Conservation (phyloP, 2,329 filamentous ascomycete genomes). For the Pyrenochaeta sp. region DNA sequence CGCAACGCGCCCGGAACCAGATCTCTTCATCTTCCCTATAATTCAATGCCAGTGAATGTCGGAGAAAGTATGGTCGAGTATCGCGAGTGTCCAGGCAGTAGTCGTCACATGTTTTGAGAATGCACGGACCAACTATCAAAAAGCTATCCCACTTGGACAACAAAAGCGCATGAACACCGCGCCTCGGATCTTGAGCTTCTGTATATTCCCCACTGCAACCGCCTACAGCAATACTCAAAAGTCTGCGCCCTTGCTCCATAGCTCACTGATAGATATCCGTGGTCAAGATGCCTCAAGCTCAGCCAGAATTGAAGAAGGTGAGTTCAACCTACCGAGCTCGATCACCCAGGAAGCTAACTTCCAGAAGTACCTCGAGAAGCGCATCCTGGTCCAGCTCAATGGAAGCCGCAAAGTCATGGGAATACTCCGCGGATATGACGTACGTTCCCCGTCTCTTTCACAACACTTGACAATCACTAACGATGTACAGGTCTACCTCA, state of each 20-base stretch:
- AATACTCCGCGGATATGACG: constrained; percentile 93
- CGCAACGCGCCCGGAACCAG: constrained; percentile 70
- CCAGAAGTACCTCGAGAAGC: constrained; percentile 94
- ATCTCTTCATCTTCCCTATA: constrained; percentile 60
- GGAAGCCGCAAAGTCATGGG: constrained; percentile 97
- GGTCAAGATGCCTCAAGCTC: constrained; percentile 91
- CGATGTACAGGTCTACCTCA: constrained; percentile 82
- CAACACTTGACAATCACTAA: constrained; percentile 3
- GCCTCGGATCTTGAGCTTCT: constrained; percentile 7
- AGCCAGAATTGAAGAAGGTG: constrained; percentile 99
- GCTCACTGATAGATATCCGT: constrained; percentile 5
- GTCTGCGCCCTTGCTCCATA: background rate
- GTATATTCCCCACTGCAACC: constrained; percentile 8
- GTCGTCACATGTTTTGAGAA: constrained; percentile 23
- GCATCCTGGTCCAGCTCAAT: constrained; percentile 96
- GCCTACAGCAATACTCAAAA: background rate
- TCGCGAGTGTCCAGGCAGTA: constrained; percentile 6
- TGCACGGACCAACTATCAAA: constrained; percentile 26
- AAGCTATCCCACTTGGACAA: constrained; percentile 26
- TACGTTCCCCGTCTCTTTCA: constrained; percentile 57
- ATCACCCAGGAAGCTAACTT: constrained; percentile 27
- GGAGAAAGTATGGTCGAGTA: background rate
- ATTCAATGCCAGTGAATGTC: background rate
- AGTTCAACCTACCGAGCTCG: constrained; percentile 12
- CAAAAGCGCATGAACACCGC: constrained; percentile 21